Percentiles rank a stretch among this genome's conserved stretches.
These are phyloP conservation scores for Aureobasidium melanogenum DNA, from an alignment of 2,329 filamentous ascomycete genomes.

Conservation along the genomic window DNA sequence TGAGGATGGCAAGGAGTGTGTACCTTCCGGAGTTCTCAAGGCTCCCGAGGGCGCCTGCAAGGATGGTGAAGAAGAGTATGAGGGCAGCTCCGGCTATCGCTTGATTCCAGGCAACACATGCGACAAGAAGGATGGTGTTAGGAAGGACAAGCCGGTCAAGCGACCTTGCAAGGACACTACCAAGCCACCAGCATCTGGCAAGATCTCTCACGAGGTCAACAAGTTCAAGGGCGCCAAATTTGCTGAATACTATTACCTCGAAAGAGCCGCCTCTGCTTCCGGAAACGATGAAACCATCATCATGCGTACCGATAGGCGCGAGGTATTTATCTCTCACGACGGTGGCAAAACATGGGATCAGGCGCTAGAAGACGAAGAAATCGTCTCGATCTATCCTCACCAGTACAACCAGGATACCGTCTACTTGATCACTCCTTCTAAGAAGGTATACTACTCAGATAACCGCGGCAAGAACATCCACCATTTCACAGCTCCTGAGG, in stretches of 20 bases:
- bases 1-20: constrained; percentile 57
- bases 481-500: constrained; percentile 60
- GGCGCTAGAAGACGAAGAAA: constrained; percentile 56
- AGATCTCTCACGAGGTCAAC: constrained; percentile 53
- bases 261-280: constrained; percentile 57
- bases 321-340: constrained; percentile 68
- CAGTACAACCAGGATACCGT: constrained; percentile 73
- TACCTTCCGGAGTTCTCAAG: constrained; percentile 51
- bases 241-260: constrained; percentile 62
- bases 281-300: constrained; percentile 65
- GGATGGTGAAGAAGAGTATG: constrained; percentile 62
- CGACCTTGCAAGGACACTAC: constrained; percentile 60
- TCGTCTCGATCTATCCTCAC: constrained; percentile 67
- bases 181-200: constrained; percentile 51
- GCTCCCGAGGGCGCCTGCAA: constrained; percentile 68
- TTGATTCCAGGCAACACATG: constrained; percentile 64
- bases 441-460: constrained; percentile 68
- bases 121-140: constrained; percentile 29
- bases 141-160: constrained; percentile 49
- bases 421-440: constrained; percentile 68
- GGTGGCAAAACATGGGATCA: constrained; percentile 80
- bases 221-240: constrained; percentile 54
- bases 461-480: constrained; percentile 69
- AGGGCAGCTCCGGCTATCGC: constrained; percentile 82
- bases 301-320: constrained; percentile 48